phyloP scores from a whole-genome alignment of 257 asterid genomes.

The Solanum appendiculatum region DNA sequence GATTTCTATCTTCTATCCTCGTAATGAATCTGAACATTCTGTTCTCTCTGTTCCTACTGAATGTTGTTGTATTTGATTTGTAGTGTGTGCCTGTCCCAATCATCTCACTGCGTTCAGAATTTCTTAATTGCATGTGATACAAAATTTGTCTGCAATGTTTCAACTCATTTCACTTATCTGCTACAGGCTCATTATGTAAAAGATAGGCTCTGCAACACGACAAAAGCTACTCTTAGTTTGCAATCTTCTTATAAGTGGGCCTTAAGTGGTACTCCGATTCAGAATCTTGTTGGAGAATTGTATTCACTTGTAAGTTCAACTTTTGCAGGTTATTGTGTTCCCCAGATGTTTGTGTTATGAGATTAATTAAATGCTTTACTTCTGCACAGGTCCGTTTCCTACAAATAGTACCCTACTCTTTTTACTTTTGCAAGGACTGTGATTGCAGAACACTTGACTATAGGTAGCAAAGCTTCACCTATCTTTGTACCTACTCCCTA shows the following conservation, averaged over 20 bases:
- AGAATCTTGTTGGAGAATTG: constrained; percentile 95
- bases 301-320: constrained; percentile 79
- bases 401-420: constrained; percentile 74
- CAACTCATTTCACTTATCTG: not conserved
- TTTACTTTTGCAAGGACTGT: constrained; percentile 91
- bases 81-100: not conserved
- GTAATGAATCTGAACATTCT: not conserved
- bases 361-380: not conserved
- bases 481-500: not conserved
- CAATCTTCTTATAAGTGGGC: constrained; percentile 87
- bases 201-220: constrained; percentile 73
- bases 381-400: constrained; percentile 79
- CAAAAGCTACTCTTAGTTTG: constrained; percentile 72
- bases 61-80: not conserved
- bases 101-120: not conserved
- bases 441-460: constrained; percentile 78
- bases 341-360: not conserved
- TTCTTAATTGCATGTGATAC: not conserved
- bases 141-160: not conserved
- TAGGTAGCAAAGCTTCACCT: constrained; percentile 35
- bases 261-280: constrained; percentile 96
- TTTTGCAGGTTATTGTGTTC: not conserved
- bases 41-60: not conserved
- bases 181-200: constrained; percentile 85
- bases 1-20: not conserved